A percentile compares a stretch with the other conserved stretches of the same genome.
These are phyloP conservation scores for Lodderomyces metapsilosis DNA, from an alignment of 1,139 yeast species.

Conservation along the genomic window DNA sequence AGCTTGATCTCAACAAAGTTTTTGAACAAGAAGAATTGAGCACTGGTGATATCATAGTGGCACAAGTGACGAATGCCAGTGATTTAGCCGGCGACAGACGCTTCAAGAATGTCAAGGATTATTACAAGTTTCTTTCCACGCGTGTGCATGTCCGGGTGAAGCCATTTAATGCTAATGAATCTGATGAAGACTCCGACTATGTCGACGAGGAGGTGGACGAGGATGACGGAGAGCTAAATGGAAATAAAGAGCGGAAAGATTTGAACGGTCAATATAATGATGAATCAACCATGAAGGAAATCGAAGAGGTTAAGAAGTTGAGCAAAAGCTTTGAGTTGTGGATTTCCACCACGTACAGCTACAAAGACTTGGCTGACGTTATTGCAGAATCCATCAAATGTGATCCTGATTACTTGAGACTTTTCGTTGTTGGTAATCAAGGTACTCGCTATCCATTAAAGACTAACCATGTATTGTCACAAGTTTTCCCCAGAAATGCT, in stretches of 20 bases:
- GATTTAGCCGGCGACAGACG: constrained; percentile 19
- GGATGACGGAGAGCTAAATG: constrained; percentile 8
- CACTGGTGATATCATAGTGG: constrained; percentile 76
- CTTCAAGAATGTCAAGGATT: constrained; percentile 42
- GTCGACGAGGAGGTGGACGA: constrained; percentile 23
- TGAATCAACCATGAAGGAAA: constrained; percentile 15
- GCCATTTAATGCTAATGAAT: constrained; percentile 44
- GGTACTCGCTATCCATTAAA: constrained; percentile 54
- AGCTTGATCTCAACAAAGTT: constrained; percentile 40
- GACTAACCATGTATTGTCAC: constrained; percentile 40
- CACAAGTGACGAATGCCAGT: constrained; percentile 38
- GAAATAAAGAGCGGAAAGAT: constrained; percentile 4
- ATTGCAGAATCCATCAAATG: constrained; percentile 55
- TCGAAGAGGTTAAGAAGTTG: constrained; percentile 17
- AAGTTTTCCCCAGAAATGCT: constrained; percentile 48
- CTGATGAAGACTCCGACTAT: constrained; percentile 52
- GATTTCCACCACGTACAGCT: constrained; percentile 62
- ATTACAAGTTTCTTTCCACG: constrained; percentile 63
- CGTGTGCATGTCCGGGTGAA: constrained; percentile 61
- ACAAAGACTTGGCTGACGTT: constrained; percentile 56
- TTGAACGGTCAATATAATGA: constrained; percentile 10
- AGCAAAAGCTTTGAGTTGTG: constrained; percentile 56
- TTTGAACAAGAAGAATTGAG: constrained; percentile 66
- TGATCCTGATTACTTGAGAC: constrained; percentile 62
- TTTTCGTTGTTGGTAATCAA: constrained; percentile 57